Evolutionary conservation across 805 yeast genomes (phyloP), one percentile per base, ranked within the genome.

Genomic region (Candida ponderosae): DNA sequence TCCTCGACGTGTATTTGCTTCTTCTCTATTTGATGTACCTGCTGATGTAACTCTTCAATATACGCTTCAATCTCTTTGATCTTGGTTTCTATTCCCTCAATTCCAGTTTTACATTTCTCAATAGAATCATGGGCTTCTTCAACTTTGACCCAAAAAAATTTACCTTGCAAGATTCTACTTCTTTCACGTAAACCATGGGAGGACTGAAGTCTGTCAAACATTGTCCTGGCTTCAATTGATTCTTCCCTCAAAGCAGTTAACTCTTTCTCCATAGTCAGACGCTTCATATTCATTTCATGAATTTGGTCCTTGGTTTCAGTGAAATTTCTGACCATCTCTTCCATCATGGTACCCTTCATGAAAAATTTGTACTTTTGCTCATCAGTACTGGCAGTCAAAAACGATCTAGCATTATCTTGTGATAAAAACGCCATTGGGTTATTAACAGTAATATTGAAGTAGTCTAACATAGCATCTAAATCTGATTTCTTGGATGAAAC

Each of bases 341-440:
- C 79, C 34, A 83, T 70, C 48, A 79, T 68, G 2, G 94, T 79
- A 27, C 95, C 96, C 36, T 74, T 73, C 84, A 82, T 80, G 54
- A 90, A 86, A 53, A 75, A 79, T 14, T 69, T 68, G 56, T 79
- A 93, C 57, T 88, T 85, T 34, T 74, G 80, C 27, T 67, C 68
- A 41, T 85, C 82, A 5, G 85, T 70, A 5, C 93, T 76, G 24
- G 80, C 75, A 1, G 95, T 82, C 43, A 93, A 62, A 53, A 93
- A 93, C 14, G 89, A 82, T 46, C 95, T 75, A 2, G 99, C 97
- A 42, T 81, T 84, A 48, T 93, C 97, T 57, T 93, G 99, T 1
- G 95, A 86, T 35, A 93, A 66, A 51, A 93, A 84, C 2, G 95
- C 84, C 74, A 93, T 76, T 6, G 97, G 96, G 48, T 93, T 93